phyloP scores from a whole-genome alignment of 257 asterid genomes.

The Lycium ferocissimum region DNA sequence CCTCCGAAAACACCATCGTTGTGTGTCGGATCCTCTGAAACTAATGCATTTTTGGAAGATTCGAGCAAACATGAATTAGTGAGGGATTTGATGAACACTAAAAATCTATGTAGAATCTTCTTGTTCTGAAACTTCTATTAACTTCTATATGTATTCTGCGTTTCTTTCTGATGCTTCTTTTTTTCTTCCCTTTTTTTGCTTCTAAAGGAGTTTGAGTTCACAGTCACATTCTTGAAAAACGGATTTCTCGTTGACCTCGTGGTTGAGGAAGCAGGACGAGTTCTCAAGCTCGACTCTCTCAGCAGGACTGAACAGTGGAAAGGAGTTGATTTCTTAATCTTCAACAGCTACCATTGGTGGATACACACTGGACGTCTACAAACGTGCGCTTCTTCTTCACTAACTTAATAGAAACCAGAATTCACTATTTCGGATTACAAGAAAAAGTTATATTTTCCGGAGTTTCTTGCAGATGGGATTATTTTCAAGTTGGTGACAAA shows the following conservation, averaged over 20 bases:
- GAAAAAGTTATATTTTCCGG: not conserved
- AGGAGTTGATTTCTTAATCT: slow-evolving; percentile 56
- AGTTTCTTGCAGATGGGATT: slow-evolving; percentile 7
- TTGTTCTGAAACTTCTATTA: not conserved
- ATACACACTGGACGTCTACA: slow-evolving; percentile 58
- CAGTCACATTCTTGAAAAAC: slow-evolving; percentile 54
- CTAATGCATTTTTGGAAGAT: not conserved
- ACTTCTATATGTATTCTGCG: not conserved
- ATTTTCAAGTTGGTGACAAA: slow-evolving; percentile 25
- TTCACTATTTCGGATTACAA: not conserved
- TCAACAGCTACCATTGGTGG: slow-evolving; percentile 90
- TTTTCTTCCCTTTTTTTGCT: not conserved
- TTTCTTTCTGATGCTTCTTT: not conserved
- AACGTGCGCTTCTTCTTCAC: slow-evolving; percentile 41
- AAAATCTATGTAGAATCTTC: not conserved
- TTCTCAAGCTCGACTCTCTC: slow-evolving; percentile 63
- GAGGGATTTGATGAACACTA: not conserved
- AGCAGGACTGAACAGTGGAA: slow-evolving; percentile 49
- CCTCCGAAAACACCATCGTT: not conserved
- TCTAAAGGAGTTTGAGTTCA: slow-evolving; percentile 50
- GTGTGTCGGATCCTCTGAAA: not conserved
- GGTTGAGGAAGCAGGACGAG: slow-evolving; percentile 44
- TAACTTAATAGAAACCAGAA: not conserved
- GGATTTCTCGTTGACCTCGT: slow-evolving; percentile 68
- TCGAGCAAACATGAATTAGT: not conserved